A percentile compares a stretch with the other conserved stretches of the same genome.
Conservation (phyloP, 140 eudicot species). For the Bidens hawaiensis region DNA sequence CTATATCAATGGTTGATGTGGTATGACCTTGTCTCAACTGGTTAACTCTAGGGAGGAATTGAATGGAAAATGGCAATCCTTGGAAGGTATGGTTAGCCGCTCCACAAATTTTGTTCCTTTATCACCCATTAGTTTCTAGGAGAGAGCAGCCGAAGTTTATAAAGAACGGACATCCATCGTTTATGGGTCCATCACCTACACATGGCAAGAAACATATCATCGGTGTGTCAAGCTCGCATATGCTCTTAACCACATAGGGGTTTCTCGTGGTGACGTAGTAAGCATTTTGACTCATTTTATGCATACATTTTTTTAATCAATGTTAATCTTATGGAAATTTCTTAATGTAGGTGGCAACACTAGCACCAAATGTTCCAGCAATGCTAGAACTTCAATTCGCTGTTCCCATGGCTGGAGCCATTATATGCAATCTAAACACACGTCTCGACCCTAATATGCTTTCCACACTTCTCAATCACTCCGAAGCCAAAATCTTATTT, state of each 20-base stretch:
- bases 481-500: constrained; percentile 38
- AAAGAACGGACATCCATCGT: constrained; percentile 36
- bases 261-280: constrained; percentile 46
- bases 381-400: constrained; percentile 40
- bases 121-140: constrained; percentile 44
- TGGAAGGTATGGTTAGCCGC: constrained; percentile 31
- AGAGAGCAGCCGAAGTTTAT: constrained; percentile 46
- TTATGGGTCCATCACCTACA: constrained; percentile 27
- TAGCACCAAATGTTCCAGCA: constrained; percentile 45
- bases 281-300: background rate
- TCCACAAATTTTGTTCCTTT: constrained; percentile 40
- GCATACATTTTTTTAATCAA: no score
- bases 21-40: background rate
- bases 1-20: constrained; percentile 12
- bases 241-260: constrained; percentile 32
- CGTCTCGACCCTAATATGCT: constrained; percentile 32
- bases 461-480: constrained; percentile 29
- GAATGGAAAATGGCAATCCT: constrained; percentile 26
- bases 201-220: constrained; percentile 41
- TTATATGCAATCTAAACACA: constrained; percentile 35
- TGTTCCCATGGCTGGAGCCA: constrained; percentile 47
- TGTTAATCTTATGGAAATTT: background rate
- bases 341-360: constrained; percentile 29
- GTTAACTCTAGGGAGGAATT: background rate
- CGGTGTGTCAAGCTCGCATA: constrained; percentile 51